phyloP scores from a whole-genome alignment of 768 basidiomycete genomes.

The Tulasnella sp. region DNA sequence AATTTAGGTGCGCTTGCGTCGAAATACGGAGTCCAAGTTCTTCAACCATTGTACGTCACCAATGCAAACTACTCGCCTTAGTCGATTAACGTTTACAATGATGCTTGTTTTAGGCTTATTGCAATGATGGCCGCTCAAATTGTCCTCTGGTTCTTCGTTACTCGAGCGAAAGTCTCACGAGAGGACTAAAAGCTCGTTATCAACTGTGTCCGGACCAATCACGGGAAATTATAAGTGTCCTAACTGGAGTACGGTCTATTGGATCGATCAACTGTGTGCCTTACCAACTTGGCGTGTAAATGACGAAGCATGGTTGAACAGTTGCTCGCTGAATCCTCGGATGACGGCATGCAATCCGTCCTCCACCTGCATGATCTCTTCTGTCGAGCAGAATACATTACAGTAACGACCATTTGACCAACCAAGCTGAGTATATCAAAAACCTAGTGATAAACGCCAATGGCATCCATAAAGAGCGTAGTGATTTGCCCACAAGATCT shows the following conservation, averaged over 20 bases:
- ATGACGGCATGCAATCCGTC: neutral
- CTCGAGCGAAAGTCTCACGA: slow-evolving; percentile 3
- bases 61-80: neutral
- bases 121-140: slow-evolving; percentile 65
- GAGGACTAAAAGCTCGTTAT: neutral
- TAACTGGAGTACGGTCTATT: neutral
- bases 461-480: neutral
- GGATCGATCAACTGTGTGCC: neutral
- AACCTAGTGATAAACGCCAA: too few species aligned
- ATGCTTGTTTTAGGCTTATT: slow-evolving; percentile 52
- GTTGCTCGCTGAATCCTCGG: neutral
- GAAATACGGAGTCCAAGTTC: slow-evolving; percentile 60
- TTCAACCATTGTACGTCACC: slow-evolving; percentile 64
- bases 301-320: neutral
- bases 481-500: too few species aligned
- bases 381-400: too few species aligned
- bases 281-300: neutral
- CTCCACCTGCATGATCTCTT: neutral
- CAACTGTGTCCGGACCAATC: neutral
- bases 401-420: too few species aligned
- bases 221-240: neutral
- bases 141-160: slow-evolving; percentile 51
- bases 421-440: too few species aligned
- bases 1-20: slow-evolving; percentile 54
- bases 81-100: neutral